Evolutionary conservation across 495 filamentous ascomycete genomes (phyloP).

Genomic region (Penicillium malachiteum): DNA sequence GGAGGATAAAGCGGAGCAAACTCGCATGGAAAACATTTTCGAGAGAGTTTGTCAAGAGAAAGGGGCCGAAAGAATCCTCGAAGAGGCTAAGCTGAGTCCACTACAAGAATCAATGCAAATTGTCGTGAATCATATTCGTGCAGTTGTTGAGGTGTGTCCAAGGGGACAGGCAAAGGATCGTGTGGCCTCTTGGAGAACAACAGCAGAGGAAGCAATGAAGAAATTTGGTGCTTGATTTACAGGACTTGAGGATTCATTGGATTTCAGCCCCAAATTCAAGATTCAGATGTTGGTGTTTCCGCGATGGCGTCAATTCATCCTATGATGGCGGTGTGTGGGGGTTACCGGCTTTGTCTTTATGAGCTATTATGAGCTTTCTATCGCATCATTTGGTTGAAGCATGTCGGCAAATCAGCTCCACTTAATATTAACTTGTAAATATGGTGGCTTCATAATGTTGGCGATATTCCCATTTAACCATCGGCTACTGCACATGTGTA

Average conservation of each 20-base stretch:
- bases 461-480: too few species aligned
- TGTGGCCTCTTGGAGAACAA: constrained; percentile 9
- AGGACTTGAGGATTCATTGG: neutral
- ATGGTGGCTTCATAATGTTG: too few species aligned
- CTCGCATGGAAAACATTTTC: constrained; percentile 23
- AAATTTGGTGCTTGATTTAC: neutral
- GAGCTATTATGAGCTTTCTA: too few species aligned
- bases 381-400: too few species aligned
- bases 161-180: constrained; percentile 11
- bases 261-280: too few species aligned
- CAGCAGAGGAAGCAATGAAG: constrained; percentile 14
- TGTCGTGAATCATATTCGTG: constrained; percentile 17
- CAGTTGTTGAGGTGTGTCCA: constrained; percentile 21
- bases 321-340: too few species aligned
- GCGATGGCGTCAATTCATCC: too few species aligned
- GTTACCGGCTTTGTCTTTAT: too few species aligned
- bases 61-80: neutral
- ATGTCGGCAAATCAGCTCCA: too few species aligned
- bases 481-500: too few species aligned
- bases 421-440: too few species aligned
- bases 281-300: too few species aligned
- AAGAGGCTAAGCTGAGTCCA: constrained; percentile 1
- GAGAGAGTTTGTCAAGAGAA: constrained; percentile 12
- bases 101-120: constrained; percentile 16
- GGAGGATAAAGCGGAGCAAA: constrained; percentile 21